Conservation (phyloP, 1,284 basidiomycete genomes). For the Puccinia hordei region DNA sequence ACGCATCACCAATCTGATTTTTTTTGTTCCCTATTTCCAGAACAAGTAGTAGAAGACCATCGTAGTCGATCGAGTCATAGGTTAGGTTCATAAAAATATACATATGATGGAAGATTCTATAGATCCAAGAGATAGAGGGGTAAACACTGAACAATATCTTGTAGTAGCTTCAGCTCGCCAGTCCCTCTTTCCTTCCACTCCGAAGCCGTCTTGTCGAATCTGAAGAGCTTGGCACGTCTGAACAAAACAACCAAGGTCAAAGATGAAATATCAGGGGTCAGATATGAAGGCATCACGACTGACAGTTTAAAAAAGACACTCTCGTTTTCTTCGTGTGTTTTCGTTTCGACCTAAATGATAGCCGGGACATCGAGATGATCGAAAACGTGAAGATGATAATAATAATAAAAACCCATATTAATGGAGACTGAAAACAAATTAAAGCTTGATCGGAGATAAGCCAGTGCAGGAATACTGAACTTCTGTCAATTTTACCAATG, state of each 20-base stretch:
- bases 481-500: slow-evolving; percentile 11
- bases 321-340: slow-evolving; percentile 96
- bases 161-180: slow-evolving; percentile 83
- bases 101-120: not conserved
- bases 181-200: slow-evolving; percentile 99
- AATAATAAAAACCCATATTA: too few relatives aligned
- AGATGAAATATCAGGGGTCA: slow-evolving; percentile 50
- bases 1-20: slow-evolving; percentile 96
- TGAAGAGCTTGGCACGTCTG: slow-evolving; percentile 98
- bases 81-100: not conserved
- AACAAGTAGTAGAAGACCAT: too few relatives aligned
- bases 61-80: not conserved
- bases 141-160: slow-evolving; percentile 68
- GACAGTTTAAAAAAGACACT: slow-evolving; percentile 93
- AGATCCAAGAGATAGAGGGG: not conserved
- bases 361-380: not conserved
- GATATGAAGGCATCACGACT: slow-evolving; percentile 59
- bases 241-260: not conserved
- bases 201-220: slow-evolving; percentile 76
- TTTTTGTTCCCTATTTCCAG: slow-evolving; percentile 67
- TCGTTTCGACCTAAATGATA: slow-evolving; percentile 73
- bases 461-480: not conserved
- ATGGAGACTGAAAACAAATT: not conserved
- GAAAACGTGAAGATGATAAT: too few relatives aligned
- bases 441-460: not conserved